These are phyloP conservation scores for Elongisporangium anandrum DNA, from an alignment of 352 stramenopile species.

Conservation along the genomic window DNA sequence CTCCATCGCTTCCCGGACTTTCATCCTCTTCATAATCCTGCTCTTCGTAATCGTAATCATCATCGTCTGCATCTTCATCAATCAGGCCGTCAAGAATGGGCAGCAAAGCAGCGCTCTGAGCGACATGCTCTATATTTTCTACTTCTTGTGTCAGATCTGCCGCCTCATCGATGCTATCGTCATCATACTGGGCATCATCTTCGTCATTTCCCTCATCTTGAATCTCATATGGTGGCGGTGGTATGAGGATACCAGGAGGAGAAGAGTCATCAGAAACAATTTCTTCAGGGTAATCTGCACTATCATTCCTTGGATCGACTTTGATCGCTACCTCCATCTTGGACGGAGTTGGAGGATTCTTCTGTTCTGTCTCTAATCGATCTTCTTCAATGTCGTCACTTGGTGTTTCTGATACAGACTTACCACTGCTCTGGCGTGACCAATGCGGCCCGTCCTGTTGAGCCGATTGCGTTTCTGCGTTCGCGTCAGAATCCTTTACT, in stretches of 20 bases:
- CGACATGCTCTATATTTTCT: background rate
- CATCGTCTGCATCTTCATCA: conserved; percentile 7
- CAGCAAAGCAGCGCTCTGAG: background rate
- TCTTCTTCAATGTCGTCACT: background rate
- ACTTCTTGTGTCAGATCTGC: conserved; percentile 5
- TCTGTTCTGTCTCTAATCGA: background rate
- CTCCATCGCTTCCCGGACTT: background rate
- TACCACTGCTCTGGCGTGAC: background rate
- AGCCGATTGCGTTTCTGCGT: background rate
- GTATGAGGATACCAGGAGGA: background rate
- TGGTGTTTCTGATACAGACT: background rate
- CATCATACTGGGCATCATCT: conserved; percentile 13
- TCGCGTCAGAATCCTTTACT: background rate
- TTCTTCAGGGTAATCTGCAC: background rate
- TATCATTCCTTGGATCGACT: background rate
- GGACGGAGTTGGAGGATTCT: background rate
- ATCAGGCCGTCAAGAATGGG: background rate
- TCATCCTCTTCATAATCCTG: conserved; percentile 17
- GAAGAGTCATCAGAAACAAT: background rate
- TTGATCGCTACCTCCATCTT: background rate
- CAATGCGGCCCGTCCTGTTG: background rate
- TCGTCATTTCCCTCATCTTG: conserved; percentile 3
- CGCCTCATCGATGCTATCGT: conserved; percentile 11
- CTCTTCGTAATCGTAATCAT: conserved; percentile 8
- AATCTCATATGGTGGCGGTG: too few species aligned